phyloP scores from a whole-genome alignment of 768 basidiomycete genomes.

The Calocybe indica region DNA sequence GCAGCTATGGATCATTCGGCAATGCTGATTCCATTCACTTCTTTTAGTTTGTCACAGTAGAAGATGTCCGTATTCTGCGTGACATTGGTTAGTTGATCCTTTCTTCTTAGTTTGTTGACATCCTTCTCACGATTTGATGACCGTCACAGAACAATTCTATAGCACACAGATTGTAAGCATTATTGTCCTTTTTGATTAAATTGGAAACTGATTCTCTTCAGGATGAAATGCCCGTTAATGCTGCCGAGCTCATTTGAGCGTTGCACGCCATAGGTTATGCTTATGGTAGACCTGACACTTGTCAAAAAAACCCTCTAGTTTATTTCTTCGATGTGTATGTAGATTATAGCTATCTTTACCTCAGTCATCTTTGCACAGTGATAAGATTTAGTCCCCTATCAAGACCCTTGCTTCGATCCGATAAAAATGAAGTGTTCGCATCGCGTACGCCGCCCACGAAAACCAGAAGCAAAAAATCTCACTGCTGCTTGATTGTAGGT shows the following conservation, averaged over 20 bases:
- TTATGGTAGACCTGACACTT: no score
- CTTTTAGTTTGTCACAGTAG: constrained; percentile 82
- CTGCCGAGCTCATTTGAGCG: constrained; percentile 87
- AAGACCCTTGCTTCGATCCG: no score
- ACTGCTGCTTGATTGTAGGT: no score
- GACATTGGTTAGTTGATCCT: constrained; percentile 72
- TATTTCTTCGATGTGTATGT: not conserved
- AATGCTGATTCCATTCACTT: constrained; percentile 10
- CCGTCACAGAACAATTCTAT: constrained; percentile 82
- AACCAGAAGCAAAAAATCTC: no score
- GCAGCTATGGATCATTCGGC: constrained; percentile 2
- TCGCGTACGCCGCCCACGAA: no score
- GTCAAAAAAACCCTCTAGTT: not conserved
- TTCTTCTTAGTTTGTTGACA: constrained; percentile 8
- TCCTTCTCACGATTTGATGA: constrained; percentile 6
- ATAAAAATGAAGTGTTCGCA: no score
- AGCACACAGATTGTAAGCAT: constrained; percentile 81
- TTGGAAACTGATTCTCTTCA: constrained; percentile 23
- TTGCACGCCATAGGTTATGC: no score
- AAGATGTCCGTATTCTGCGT: constrained; percentile 93
- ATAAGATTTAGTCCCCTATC: no score
- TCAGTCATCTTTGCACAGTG: no score
- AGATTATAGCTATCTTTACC: not conserved
- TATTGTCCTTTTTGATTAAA: constrained; percentile 5
- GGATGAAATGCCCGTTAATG: constrained; percentile 99